Base-by-base conservation (phyloP, 1,284 basidiomycete species). In the Cutaneotrichosporon arboriforme region DNA sequence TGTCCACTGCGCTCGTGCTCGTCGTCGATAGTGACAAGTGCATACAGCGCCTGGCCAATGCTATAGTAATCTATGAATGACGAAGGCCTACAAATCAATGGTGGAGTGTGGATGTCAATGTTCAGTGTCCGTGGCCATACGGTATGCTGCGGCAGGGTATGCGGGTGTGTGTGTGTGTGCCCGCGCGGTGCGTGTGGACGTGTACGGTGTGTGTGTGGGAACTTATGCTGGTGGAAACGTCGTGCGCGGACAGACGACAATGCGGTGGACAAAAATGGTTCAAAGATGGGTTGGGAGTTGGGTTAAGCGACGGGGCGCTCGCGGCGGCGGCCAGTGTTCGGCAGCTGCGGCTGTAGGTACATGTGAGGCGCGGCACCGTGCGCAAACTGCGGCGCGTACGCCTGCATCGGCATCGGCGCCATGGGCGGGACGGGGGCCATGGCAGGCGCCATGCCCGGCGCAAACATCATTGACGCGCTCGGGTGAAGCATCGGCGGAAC, bases 261-360 rank as follows among this genome's bases (percentile, higher is more conserved):
- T 49, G 39, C 17, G 23, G 26, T 49, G 22, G 31, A 18, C 31
- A 45, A 45, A 17, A 35, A 9, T 8, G n/a, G 15, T 31, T n/a
- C 17, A n/a, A 17, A n/a, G 18, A 18, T 45, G 43, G 17, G 33
- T 20, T 35, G 43, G 12, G 26, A 15, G 5, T 7, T 10, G 26
- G 35, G 20, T 39, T 56, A 59, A 20, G 51, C 47, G 22, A 59
- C 58, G 7, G 58, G 58, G 23, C 58, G 58, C 45, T 59, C 58
- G 35, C 58, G 51, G 34, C 54, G 51, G 21, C 54, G 58, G 17
- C 46, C 42, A 9, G 58, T 56, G 13, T 31, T 38, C 1, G 58
- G 58, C n/a, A 35, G 36, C 8, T 45, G 51, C 4, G 53, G 53
- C 18, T 47, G 51, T 36, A 41, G 35, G 49, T 52, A 55, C 57